These are phyloP conservation scores for Tricholoma matsutake DNA, from an alignment of 768 basidiomycete species.

Conservation along the genomic window DNA sequence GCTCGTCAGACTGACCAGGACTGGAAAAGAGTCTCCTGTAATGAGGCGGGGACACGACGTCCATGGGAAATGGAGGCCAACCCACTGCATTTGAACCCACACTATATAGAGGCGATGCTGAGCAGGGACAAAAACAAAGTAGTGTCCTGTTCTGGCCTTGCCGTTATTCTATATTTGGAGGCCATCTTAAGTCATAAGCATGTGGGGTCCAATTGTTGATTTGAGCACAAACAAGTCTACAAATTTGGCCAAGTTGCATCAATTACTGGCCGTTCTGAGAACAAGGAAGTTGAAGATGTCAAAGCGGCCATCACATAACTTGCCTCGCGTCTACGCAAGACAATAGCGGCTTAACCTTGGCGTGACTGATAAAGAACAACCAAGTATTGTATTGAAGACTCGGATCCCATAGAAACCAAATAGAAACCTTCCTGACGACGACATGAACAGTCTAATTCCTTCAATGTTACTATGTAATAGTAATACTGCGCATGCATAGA, in stretches of 20 bases:
- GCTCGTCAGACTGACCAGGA: slow-evolving; percentile 47
- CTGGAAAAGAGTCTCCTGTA: slow-evolving; percentile 49
- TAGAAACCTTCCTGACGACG: too few relatives aligned
- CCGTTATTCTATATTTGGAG: slow-evolving; percentile 12
- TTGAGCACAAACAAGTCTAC: slow-evolving; percentile 12
- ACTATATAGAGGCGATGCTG: slow-evolving; percentile 15
- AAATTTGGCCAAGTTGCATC: slow-evolving; percentile 6
- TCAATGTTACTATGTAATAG: too few relatives aligned
- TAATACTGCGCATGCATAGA: too few relatives aligned
- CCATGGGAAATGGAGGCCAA: slow-evolving; percentile 30
- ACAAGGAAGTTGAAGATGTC: slow-evolving; percentile 7
- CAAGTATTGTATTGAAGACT: too few relatives aligned
- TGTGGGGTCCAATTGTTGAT: slow-evolving; percentile 21
- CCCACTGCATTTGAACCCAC: not conserved
- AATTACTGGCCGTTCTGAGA: slow-evolving; percentile 11
- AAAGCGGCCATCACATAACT: slow-evolving; percentile 10
- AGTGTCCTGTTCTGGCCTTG: slow-evolving; percentile 26
- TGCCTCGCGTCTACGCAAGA: slow-evolving; percentile 1
- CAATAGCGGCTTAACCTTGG: slow-evolving; percentile 11
- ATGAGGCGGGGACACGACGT: slow-evolving; percentile 45
- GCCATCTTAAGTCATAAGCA: slow-evolving; percentile 7
- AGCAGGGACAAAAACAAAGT: slow-evolving; percentile 25
- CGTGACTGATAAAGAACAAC: too few relatives aligned
- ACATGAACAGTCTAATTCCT: too few relatives aligned
- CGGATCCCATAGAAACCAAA: too few relatives aligned